Conservation (phyloP, 2,329 filamentous ascomycete species). For the Exophiala spinifera region DNA sequence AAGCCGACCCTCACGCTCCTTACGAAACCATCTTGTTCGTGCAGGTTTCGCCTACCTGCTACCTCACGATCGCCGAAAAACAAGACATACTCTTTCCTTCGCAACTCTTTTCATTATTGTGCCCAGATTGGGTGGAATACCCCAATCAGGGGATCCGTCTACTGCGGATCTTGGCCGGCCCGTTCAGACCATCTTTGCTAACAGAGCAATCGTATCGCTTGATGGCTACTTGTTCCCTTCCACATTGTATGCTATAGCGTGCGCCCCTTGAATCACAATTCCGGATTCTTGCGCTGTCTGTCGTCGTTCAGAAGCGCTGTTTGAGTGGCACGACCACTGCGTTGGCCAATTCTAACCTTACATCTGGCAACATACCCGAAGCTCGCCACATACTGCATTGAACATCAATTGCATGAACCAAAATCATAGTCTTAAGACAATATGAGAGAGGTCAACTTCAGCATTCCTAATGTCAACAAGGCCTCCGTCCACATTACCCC, state of each 20-base stretch:
- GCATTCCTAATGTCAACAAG: conserved; percentile 99
- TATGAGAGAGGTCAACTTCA: conserved; percentile 99
- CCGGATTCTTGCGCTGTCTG: background rate
- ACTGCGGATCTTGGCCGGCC: conserved; percentile 1
- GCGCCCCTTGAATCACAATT: background rate
- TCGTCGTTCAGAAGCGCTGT: background rate
- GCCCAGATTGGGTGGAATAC: background rate
- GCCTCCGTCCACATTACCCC: conserved; percentile 98
- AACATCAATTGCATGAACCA: background rate
- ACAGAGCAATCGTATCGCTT: conserved; percentile 4
- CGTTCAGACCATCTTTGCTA: background rate
- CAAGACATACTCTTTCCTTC: background rate
- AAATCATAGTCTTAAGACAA: conserved; percentile 36
- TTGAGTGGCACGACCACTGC: too few relatives aligned
- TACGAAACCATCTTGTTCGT: conserved; percentile 7
- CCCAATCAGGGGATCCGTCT: conserved; percentile 4
- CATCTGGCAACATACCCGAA: background rate
- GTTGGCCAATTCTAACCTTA: background rate
- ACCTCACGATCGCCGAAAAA: background rate
- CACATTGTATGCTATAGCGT: conserved; percentile 5
- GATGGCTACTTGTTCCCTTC: conserved; percentile 9
- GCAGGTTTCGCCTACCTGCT: background rate
- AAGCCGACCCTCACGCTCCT: conserved; percentile 20
- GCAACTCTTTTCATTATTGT: background rate
- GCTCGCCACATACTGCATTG: background rate